Evolutionary conservation across 495 filamentous ascomycete genomes (phyloP), one percentile per base, ranked within the genome.

Genomic region (Hypoxylon subgilvum): DNA sequence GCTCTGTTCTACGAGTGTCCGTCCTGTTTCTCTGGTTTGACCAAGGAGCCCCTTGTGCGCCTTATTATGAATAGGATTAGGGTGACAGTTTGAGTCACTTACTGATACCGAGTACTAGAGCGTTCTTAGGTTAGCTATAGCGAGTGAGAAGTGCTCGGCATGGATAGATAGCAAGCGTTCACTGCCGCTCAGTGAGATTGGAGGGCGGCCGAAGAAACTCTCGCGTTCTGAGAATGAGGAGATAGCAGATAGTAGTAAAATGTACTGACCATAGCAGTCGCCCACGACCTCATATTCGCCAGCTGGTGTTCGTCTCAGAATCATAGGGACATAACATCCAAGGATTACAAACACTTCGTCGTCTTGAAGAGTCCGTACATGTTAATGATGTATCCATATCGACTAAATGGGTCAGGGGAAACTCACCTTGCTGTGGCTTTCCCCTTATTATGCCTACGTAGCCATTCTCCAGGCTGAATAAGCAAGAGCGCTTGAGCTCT

Each of bases 221-320:
- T 27, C 4, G 4, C 23, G 3, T 27, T 3, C 23, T 27, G 23
- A 27, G 23, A 3, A 27, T 8, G 3, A 27, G 4, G 23, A 4
- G 22, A 39, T 39, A 21, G 19, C 4, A 50, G 22, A 30, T 7
- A 23, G n/a, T 7, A 10, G 19, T 48, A 7, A 19, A 0, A 36
- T 12, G 17, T 23, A 58, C 54, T 17, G 8, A 58, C 55, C 59
- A 14, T 63, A 63, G 16, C 59, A 63, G 16, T 63, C 59, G 0
- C 59, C 52, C 35, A 63, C 25, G 10, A 63, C 52, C 34, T 46
- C 18, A 6, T 57, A 57, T 9, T 45, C 38, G 4, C 52, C 52
- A 9, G 27, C 10, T 4, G 52, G 5, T 6, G 25, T 47, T 19
- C 44, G 59, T 10, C 59, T 39, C 0, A 63, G 32, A 46, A 63